Evolutionary conservation across 805 yeast species (phyloP).

Genomic region (Metschnikowia gruessii): DNA sequence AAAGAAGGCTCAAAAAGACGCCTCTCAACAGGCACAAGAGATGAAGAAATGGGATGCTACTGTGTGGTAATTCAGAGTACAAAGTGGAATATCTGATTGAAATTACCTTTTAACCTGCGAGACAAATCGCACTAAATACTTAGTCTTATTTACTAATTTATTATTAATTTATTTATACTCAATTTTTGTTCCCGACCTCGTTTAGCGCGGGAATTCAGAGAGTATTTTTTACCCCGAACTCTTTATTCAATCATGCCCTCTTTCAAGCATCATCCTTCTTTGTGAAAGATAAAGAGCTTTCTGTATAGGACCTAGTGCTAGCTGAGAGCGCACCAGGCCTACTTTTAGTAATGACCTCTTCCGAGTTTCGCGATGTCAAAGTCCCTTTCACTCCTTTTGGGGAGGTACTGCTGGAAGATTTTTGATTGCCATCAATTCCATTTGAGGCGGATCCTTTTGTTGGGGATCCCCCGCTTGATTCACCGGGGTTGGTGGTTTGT

Average conservation of each 20-base stretch:
- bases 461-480: constrained; percentile 7
- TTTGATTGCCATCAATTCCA: constrained; percentile 2
- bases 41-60: constrained; percentile 64
- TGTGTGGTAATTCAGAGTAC: constrained; percentile 38
- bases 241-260: background rate
- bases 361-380: constrained; percentile 25
- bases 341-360: constrained; percentile 22
- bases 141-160: too few relatives aligned
- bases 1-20: constrained; percentile 77
- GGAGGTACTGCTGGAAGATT: constrained; percentile 5
- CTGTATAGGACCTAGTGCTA: constrained; percentile 35
- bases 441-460: constrained; percentile 1
- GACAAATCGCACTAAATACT: too few relatives aligned
- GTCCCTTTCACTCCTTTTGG: constrained; percentile 9
- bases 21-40: constrained; percentile 53
- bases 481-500: constrained; percentile 10
- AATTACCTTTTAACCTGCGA: too few relatives aligned
- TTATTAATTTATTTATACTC: too few relatives aligned
- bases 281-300: constrained; percentile 24
- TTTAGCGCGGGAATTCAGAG: too few relatives aligned
- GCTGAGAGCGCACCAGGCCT: constrained; percentile 34
- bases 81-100: too few relatives aligned
- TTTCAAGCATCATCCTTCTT: constrained; percentile 5
- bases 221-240: background rate
- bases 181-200: too few relatives aligned